Conservation (phyloP, 768 basidiomycete genomes). For the Rhizopogon salebrosus region DNA sequence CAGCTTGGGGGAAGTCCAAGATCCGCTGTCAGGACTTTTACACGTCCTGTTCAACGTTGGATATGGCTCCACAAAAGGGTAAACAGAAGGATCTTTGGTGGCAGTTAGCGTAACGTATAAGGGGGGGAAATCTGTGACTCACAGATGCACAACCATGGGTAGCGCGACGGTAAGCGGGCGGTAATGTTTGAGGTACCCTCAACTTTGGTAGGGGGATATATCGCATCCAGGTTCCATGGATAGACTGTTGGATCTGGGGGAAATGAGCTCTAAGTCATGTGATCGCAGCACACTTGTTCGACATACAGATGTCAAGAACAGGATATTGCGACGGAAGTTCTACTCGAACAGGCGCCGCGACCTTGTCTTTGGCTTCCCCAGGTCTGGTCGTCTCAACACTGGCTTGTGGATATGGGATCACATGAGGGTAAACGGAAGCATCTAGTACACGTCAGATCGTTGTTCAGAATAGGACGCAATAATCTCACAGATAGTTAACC, state of each 20-base stretch:
- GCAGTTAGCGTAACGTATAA: not conserved
- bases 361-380: not conserved
- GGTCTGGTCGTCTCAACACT: conserved; percentile 3
- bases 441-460: conserved; percentile 12
- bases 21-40: not conserved
- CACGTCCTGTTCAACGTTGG: not conserved
- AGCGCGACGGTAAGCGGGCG: conserved; percentile 6
- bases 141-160: conserved; percentile 23
- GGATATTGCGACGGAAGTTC: conserved; percentile 16
- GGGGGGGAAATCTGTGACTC: conserved; percentile 1
- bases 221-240: conserved; percentile 19
- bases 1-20: not conserved
- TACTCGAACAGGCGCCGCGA: conserved; percentile 1
- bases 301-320: conserved; percentile 31
- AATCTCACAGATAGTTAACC: conserved; percentile 32
- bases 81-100: conserved; percentile 11
- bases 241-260: conserved; percentile 19
- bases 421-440: conserved; percentile 17
- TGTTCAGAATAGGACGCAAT: not conserved
- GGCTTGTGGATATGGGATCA: conserved; percentile 11
- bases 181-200: conserved; percentile 5
- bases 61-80: conserved; percentile 14
- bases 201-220: conserved; percentile 16
- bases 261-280: not conserved
- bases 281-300: not conserved